Conservation (phyloP, 495 filamentous ascomycete species). For the Thermothielavioides terrestris region DNA sequence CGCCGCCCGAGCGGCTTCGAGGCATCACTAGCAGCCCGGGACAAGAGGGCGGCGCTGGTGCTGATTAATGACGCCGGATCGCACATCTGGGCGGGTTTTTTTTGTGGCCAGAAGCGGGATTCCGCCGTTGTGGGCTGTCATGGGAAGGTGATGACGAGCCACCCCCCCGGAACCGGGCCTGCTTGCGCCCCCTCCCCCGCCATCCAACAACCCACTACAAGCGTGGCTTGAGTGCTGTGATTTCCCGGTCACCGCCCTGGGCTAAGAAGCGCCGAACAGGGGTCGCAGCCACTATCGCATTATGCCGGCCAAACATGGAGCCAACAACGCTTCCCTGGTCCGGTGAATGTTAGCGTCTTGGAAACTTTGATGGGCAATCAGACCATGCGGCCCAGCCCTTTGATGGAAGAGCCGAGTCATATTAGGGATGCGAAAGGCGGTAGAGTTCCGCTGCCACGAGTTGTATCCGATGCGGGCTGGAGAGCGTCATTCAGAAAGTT, state of each 20-base stretch:
- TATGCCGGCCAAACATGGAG: neutral
- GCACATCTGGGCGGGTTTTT: conserved; percentile 3
- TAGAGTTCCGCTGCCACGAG: too few species aligned
- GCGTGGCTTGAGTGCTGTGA: neutral
- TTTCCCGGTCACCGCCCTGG: conserved; percentile 5
- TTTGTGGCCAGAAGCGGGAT: neutral
- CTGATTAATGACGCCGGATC: neutral
- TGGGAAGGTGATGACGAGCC: conserved; percentile 3
- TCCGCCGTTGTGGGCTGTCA: neutral
- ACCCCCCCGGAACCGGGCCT: neutral
- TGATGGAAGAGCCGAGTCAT: neutral
- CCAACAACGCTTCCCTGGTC: neutral
- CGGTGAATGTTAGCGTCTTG: neutral
- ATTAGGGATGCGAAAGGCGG: neutral
- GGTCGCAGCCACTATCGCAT: neutral
- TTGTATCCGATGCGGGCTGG: too few species aligned
- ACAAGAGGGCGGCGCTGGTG: neutral
- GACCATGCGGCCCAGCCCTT: too few species aligned
- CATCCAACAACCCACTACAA: neutral
- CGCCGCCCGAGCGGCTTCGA: neutral
- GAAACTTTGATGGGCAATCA: neutral
- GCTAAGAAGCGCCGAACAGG: neutral
- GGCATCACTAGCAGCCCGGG: conserved; percentile 2
- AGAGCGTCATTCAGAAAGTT: too few species aligned
- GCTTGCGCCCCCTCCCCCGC: neutral